phyloP scores from a whole-genome alignment of 179 eudicot genomes.

The Drosera spatulata region DNA sequence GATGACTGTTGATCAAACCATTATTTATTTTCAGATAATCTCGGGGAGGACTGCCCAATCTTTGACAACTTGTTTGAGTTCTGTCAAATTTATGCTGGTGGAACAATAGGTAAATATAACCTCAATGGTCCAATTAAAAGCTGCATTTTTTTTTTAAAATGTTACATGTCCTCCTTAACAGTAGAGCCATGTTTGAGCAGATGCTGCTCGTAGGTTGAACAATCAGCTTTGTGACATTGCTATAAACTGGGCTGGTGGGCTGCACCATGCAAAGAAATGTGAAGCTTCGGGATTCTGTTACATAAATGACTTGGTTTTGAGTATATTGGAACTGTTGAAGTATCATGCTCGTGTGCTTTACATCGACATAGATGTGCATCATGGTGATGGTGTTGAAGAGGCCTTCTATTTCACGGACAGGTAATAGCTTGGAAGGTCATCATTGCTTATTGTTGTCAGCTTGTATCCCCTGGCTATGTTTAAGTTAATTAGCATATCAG shows the following conservation, averaged over 20 bases:
- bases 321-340: constrained; percentile 93
- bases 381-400: constrained; percentile 99
- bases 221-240: constrained; percentile 91
- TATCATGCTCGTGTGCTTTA: constrained; percentile 93
- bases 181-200: constrained; percentile 27
- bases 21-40: constrained; percentile 50
- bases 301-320: constrained; percentile 90
- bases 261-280: constrained; percentile 98
- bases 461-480: not conserved
- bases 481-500: not conserved
- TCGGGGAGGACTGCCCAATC: constrained; percentile 94
- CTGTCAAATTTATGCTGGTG: constrained; percentile 99
- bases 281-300: constrained; percentile 98
- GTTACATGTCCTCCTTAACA: constrained; percentile 1
- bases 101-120: constrained; percentile 68
- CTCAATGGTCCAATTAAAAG: constrained; percentile 4
- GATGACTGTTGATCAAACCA: not conserved
- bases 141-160: not conserved
- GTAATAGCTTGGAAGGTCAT: constrained; percentile 14
- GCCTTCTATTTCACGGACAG: constrained; percentile 96
- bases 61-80: constrained; percentile 93
- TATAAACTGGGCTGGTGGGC: constrained; percentile 98
- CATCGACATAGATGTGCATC: constrained; percentile 97
- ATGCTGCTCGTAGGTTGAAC: constrained; percentile 96
- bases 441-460: not conserved